These are phyloP conservation scores for Aureobasidium vineae DNA, from an alignment of 2,329 filamentous ascomycete genomes.

Conservation along the genomic window DNA sequence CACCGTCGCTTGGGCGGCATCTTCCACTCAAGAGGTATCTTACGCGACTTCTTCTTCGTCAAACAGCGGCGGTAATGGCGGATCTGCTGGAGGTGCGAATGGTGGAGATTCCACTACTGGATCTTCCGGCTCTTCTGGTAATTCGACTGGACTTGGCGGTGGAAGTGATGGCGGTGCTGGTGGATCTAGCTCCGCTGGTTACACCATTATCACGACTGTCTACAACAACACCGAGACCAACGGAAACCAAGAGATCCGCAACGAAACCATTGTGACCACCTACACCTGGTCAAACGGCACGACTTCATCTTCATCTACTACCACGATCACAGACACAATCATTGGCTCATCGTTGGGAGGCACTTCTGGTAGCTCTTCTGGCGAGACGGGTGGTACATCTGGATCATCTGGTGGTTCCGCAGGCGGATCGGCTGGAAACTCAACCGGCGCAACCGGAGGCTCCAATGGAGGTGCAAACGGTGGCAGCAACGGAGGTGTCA, in stretches of 20 bases:
- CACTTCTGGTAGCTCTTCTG: constrained; percentile 31
- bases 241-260: constrained; percentile 8
- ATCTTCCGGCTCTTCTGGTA: constrained; percentile 2
- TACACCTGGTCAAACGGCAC: constrained; percentile 25
- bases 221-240: constrained; percentile 18
- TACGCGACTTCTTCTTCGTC: constrained; percentile 31
- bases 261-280: constrained; percentile 26
- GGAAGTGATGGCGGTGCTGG: constrained; percentile 27
- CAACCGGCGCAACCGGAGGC: constrained; percentile 23
- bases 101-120: constrained; percentile 22
- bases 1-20: constrained; percentile 34
- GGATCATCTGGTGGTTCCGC: constrained; percentile 9
- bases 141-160: not conserved
- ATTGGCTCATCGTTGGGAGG: constrained; percentile 18
- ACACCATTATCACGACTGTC: constrained; percentile 12
- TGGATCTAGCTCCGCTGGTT: constrained; percentile 10
- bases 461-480: constrained; percentile 1
- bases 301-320: constrained; percentile 17
- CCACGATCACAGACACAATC: constrained; percentile 14
- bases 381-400: constrained; percentile 12
- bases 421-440: constrained; percentile 8
- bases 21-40: constrained; percentile 33
- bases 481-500: not conserved
- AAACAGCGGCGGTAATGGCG: constrained; percentile 23
- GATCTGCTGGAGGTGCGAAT: constrained; percentile 27